Conservation (phyloP, 1,284 basidiomycete genomes). For the Porodaedalea pini region DNA sequence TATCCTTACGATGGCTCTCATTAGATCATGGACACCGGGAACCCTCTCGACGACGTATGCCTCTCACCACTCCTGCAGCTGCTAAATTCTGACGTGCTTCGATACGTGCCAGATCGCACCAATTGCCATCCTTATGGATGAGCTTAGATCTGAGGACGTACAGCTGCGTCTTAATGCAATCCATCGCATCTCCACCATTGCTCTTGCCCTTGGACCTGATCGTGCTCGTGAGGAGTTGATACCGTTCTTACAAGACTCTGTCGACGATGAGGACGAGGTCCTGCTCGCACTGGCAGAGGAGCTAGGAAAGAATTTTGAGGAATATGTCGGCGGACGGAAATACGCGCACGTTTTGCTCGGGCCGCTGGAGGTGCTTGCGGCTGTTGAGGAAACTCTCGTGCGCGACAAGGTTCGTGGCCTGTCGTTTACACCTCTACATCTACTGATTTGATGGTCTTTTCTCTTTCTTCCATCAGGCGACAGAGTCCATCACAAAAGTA, state of each 20-base stretch:
- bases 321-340: slow-evolving; percentile 91
- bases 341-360: slow-evolving; percentile 88
- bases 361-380: slow-evolving; percentile 93
- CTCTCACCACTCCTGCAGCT: slow-evolving; percentile 22
- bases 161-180: slow-evolving; percentile 93
- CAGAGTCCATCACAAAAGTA: slow-evolving; percentile 95
- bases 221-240: slow-evolving; percentile 95
- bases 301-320: slow-evolving; percentile 86
- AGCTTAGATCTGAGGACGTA: slow-evolving; percentile 94
- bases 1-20: background rate
- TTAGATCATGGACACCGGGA: slow-evolving; percentile 55
- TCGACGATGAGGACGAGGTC: slow-evolving; percentile 99
- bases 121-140: slow-evolving; percentile 91
- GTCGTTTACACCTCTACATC: background rate
- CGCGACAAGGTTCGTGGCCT: slow-evolving; percentile 81
- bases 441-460: slow-evolving; percentile 14
- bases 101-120: slow-evolving; percentile 61
- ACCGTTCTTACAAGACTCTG: slow-evolving; percentile 95
- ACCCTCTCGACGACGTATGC: slow-evolving; percentile 55
- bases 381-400: slow-evolving; percentile 97
- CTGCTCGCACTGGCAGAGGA: slow-evolving; percentile 95
- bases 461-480: slow-evolving; percentile 57
- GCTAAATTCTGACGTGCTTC: slow-evolving; percentile 23
- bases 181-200: slow-evolving; percentile 97
- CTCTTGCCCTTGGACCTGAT: slow-evolving; percentile 93